Base-by-base conservation (phyloP, 352 stramenopile species). In the Phytophthora cactorum region DNA sequence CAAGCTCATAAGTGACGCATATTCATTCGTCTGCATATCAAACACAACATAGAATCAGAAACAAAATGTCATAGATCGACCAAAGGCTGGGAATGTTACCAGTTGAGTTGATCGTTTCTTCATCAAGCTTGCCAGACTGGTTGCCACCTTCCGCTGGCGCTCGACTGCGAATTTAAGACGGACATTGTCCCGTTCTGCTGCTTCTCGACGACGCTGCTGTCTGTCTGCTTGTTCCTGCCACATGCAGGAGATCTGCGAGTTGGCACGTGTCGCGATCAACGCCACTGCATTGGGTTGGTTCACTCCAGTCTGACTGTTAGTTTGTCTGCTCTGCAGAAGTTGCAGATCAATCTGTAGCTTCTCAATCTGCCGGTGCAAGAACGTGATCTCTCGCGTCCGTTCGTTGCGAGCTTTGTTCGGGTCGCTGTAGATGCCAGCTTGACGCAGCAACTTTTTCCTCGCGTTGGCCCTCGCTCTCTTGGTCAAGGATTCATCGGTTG, bases 381-480 rank as follows among this genome's bases (percentile, higher is more conserved):
- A 83, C 4, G 70, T 22, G 53, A 88, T 77, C 70, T 84, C 76
- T 54, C 78, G 60, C 31, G 67, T 75, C 41, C 73, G 66, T 38
- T 81, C 66, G 31, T 70, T 72, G 29, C 69, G 60, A 27, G 59
- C 60, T 7, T 57, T 46, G 34, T 78, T 75, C 36, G 57, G 50
- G 25, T 78, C 63, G 4, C 36, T 55, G 44, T 79, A 77, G 61
- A 81, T 70, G 2, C 62, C 70, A 61, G 66, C 61, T 45, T 67
- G 74, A 2, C 60, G 58, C 11, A 70, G 44, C 25, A 70, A 25
- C 44, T 74, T 77, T 52, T 73, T 73, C 59, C 45, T 72, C 29
- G 41, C 47, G 38, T 72, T 70, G 12, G 3, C 36, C 38, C 39
- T 70, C 31, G 56, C 56, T 17, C 36, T 43, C 31, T 70, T 66